These are phyloP conservation scores for Cyphellophora attinorum DNA, from an alignment of 2,329 filamentous ascomycete genomes.

Conservation along the genomic window DNA sequence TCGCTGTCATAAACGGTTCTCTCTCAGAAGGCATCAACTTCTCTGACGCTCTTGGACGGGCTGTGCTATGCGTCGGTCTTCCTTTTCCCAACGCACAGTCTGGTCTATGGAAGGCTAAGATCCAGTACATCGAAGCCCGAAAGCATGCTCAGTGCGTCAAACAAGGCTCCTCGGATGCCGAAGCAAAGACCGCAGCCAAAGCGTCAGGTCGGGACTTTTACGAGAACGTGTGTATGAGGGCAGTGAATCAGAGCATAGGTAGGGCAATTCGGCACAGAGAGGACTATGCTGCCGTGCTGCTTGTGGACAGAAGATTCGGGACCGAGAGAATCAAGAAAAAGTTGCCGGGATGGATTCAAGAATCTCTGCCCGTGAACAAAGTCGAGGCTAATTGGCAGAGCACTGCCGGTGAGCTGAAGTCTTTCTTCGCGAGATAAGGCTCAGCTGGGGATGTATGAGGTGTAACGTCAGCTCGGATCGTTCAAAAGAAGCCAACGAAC, in stretches of 20 bases:
- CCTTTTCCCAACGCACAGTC: slow-evolving; percentile 87
- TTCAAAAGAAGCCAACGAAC: too few relatives aligned
- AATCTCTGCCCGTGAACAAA: slow-evolving; percentile 50
- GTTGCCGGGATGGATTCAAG: slow-evolving; percentile 80
- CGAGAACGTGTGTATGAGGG: slow-evolving; percentile 91
- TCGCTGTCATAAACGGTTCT: slow-evolving; percentile 88
- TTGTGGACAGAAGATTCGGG: slow-evolving; percentile 75
- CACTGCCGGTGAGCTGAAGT: too few relatives aligned
- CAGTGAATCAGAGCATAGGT: slow-evolving; percentile 94
- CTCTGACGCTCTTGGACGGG: slow-evolving; percentile 78
- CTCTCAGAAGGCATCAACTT: slow-evolving; percentile 99
- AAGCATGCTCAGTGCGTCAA: slow-evolving; percentile 6
- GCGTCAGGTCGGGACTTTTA: slow-evolving; percentile 66
- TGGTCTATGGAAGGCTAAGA: slow-evolving; percentile 86
- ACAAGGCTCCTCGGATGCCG: slow-evolving; percentile 8
- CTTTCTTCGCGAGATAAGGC: too few relatives aligned
- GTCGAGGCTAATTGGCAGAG: too few relatives aligned
- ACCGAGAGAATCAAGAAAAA: slow-evolving; percentile 64
- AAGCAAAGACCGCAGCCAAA: slow-evolving; percentile 26
- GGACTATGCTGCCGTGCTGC: slow-evolving; percentile 84
- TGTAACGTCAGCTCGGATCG: too few relatives aligned
- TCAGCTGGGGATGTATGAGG: too few relatives aligned
- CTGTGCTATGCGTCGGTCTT: slow-evolving; percentile 81
- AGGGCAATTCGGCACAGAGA: slow-evolving; percentile 77
- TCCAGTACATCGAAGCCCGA: slow-evolving; percentile 66